Percentiles rank a stretch among this genome's conserved stretches.
These are phyloP conservation scores for Colletotrichum sp. DNA, from an alignment of 2,329 filamentous ascomycete genomes.

Conservation along the genomic window DNA sequence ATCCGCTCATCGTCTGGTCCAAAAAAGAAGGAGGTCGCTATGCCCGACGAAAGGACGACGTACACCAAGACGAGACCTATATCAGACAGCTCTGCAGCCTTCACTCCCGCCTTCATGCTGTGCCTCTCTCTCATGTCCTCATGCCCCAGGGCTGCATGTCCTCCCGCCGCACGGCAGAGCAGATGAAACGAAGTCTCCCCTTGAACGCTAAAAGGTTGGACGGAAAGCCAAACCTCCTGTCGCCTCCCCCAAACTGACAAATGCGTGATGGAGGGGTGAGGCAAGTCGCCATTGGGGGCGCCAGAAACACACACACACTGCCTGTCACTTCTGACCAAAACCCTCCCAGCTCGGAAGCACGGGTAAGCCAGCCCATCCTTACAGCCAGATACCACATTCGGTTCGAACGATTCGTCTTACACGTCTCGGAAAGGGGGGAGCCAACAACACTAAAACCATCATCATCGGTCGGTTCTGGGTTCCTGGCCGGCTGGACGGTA, in stretches of 20 bases:
- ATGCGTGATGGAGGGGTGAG: not conserved
- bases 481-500: not conserved
- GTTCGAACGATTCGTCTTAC: conserved; percentile 5
- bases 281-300: not conserved
- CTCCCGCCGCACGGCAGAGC: not conserved
- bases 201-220: not conserved
- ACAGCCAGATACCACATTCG: not conserved
- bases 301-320: not conserved
- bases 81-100: not conserved
- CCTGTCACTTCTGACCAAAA: not conserved
- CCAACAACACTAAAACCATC: not conserved
- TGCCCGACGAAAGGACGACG: not conserved
- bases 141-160: not conserved
- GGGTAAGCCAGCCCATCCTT: not conserved
- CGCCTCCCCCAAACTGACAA: not conserved
- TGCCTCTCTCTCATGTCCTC: not conserved
- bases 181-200: conserved; percentile 1
- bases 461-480: not conserved
- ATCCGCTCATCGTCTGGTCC: conserved; percentile 5
- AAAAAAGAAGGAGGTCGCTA: not conserved
- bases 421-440: conserved; percentile 1
- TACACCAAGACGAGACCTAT: not conserved
- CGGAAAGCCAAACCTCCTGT: not conserved
- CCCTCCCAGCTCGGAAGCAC: not conserved
- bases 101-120: not conserved